These are phyloP conservation scores for Exophiala calicioides DNA, from an alignment of 2,329 filamentous ascomycete species.

Conservation along the genomic window DNA sequence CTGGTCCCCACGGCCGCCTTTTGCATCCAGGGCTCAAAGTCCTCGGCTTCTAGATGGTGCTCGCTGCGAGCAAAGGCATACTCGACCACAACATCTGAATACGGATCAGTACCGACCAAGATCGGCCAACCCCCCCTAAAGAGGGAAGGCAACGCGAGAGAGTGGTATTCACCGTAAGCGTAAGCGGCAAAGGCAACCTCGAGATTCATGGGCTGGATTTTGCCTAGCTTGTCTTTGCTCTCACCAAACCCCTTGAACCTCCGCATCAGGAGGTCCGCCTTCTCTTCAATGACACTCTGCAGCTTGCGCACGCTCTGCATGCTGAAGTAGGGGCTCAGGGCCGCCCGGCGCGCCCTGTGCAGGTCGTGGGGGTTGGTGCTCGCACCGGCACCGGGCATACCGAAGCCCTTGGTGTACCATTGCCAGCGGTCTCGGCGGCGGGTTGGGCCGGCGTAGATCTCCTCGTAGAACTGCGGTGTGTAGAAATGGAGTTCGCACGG, in stretches of 20 bases:
- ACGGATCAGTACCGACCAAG: no score
- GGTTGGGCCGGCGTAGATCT: constrained; percentile 33
- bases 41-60: constrained; percentile 26
- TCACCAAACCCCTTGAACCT: constrained; percentile 14
- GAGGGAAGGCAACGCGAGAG: background rate
- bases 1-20: constrained; percentile 7
- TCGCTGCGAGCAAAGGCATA: constrained; percentile 21
- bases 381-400: constrained; percentile 12
- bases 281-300: constrained; percentile 25
- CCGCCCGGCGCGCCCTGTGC: constrained; percentile 26
- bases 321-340: constrained; percentile 31
- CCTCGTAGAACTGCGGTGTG: constrained; percentile 30
- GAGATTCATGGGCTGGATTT: constrained; percentile 14
- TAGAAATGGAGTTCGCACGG: constrained; percentile 32
- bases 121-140: no score
- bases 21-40: constrained; percentile 6
- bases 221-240: background rate
- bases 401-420: constrained; percentile 17
- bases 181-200: constrained; percentile 40
- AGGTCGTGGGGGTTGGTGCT: constrained; percentile 33
- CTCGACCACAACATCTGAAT: constrained; percentile 22
- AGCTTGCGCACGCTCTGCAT: constrained; percentile 18
- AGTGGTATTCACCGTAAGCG: constrained; percentile 2
- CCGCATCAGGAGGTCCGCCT: constrained; percentile 28
- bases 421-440: constrained; percentile 17